Base-by-base conservation (phyloP, 306 rosid species). In the Lathyrus oleraceus region DNA sequence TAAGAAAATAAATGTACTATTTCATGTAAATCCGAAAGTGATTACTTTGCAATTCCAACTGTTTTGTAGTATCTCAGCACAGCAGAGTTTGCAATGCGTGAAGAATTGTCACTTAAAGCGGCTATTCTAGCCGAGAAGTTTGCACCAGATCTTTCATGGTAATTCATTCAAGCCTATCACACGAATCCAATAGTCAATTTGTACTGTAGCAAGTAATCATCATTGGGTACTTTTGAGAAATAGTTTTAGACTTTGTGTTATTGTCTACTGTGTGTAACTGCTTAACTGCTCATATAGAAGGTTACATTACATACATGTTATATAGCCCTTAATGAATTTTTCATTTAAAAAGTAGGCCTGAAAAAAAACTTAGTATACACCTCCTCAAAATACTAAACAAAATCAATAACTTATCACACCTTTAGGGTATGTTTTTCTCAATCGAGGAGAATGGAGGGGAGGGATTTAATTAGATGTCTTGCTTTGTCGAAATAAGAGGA, bases 141-240 rank as follows among this genome's bases (percentile, higher is more conserved):
- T 85, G 99, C 99, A 51, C 99, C 99, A 40, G 97, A 95, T 81
- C 92, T 95, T 73, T 91, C 99, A 52, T 95, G 99, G 99, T 95
- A 81, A 75, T 75, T 79, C 65, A 47, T 21, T 51, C 39, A 35
- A 60, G 19, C 67, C 59, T 58, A 21, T 48, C 67, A 20, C 11
- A 70, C 51, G 19, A 4, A 39, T 58, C 35, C 53, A 25, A 47
- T 13, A 68, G 35, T 62, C 9, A 40, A 11, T 56, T 71, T 49
- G 14, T 74, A 36, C 58, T 63, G 57, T 32, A 38, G 32, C 44
- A 70, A 16, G 27, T 15, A 43, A 61, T 53, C 70, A 49, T 61
- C 61, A 61, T 11, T 57, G 75, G 40, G 15, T 59, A 15, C 21
- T 67, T 30, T 64, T 56, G 56, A 32, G 51, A 49, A 49, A 20